Base-by-base conservation (phyloP, 2,329 filamentous ascomycete species). In the Penicillium olsonii region DNA sequence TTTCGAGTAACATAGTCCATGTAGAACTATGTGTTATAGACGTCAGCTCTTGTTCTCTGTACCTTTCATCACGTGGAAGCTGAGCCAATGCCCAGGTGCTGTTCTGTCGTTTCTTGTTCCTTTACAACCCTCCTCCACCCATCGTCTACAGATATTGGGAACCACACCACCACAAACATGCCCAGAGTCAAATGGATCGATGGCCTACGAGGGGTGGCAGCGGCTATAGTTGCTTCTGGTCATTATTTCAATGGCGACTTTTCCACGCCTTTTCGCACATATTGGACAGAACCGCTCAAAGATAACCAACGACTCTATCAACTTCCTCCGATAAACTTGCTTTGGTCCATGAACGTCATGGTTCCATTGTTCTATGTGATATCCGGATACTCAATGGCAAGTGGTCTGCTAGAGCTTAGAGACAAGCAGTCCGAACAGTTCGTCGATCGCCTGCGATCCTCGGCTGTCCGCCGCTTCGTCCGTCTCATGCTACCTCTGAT, bases 361-460 rank as follows among this genome's bases (percentile, higher is more conserved):
- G 81, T 84, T 0, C 74, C 78, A 2, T 71, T 73, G 7, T 83
- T 84, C 60, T 83, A 80, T 64, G 75, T 83, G 56, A 78, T 84
- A 43, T 83, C 81, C 0, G 81, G 81, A 50, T 84, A 83, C 53
- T 81, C 80, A 6, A 67, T 84, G 14, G 76, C 79, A 2, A 66
- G 75, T 35, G 79, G 79, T 57, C 74, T 79, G 0, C 54, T 82
- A 49, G 66, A 64, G 20, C 42, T 53, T 18, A 55, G 48, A 29
- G 35, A 37, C 6, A 37, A 51, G 22, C 46, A 34, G 17, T 26
- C 48, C 9, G 42, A 50, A 11, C 54, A 54, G 15, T 41, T 56
- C 3, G 40, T 47, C 3, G 35, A 37, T 37, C 53, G 54, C 6
- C 48, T 57, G 9, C 53, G 55, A 7, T 62, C 57, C 8, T 57